Evolutionary conservation across 2,329 filamentous ascomycete species (phyloP).

Genomic region (Trichophaea hybrida): DNA sequence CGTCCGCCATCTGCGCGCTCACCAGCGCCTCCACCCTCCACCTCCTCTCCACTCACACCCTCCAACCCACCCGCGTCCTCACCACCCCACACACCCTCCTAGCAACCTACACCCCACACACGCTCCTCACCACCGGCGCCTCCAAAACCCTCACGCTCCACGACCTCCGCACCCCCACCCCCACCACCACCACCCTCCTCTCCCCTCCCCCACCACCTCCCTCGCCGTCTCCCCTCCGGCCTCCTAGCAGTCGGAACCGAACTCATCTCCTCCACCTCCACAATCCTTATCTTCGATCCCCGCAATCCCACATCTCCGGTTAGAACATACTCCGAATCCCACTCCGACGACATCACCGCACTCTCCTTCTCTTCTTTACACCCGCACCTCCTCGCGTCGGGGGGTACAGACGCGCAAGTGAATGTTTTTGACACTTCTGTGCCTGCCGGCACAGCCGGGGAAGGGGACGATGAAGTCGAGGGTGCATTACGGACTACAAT

Average conservation of each 20-base stretch:
- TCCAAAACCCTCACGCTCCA: neutral
- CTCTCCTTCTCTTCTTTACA: neutral
- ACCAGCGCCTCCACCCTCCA: neutral
- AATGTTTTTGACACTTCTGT: neutral
- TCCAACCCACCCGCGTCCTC: neutral
- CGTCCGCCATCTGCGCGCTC: neutral
- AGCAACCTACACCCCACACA: neutral
- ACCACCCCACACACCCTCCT: neutral
- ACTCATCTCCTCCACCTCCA: neutral
- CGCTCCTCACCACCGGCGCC: neutral
- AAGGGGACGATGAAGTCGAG: conserved; percentile 1
- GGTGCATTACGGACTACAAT: neutral
- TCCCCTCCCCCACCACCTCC: neutral
- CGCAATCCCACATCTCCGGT: neutral
- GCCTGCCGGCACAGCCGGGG: neutral
- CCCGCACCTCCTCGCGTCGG: neutral
- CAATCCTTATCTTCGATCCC: neutral
- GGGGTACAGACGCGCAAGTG: neutral
- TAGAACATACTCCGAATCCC: neutral
- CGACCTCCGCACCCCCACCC: neutral
- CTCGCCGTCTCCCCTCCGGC: neutral
- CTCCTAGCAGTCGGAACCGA: neutral
- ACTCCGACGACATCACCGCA: neutral
- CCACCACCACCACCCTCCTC: neutral
- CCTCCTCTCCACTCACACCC: neutral